A percentile compares a stretch with the other conserved stretches of the same genome.
phyloP scores from a whole-genome alignment of 768 basidiomycete species.

The Agrocybe pediades region DNA sequence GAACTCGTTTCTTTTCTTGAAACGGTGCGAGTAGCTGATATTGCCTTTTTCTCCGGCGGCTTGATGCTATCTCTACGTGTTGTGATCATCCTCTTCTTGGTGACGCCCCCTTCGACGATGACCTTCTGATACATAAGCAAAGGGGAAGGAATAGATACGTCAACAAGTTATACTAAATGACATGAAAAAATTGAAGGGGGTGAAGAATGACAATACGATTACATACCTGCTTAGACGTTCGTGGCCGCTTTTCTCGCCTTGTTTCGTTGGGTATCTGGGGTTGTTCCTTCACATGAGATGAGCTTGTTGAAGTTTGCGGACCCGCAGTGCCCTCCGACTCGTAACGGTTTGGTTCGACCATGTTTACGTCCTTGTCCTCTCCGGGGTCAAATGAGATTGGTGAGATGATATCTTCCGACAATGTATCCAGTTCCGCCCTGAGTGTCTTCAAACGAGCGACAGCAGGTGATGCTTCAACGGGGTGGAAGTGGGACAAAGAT shows the following conservation, averaged over 20 bases:
- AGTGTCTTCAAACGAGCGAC: constrained; percentile 20
- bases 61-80: constrained; percentile 1
- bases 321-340: constrained; percentile 1
- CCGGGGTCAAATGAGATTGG: constrained; percentile 3
- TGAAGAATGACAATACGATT: constrained; percentile 6
- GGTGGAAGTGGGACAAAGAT: constrained; percentile 10
- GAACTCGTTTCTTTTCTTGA: constrained; percentile 2
- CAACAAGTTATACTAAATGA: constrained; percentile 14
- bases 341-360: background rate
- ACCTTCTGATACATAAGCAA: constrained; percentile 16
- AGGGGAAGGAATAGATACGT: constrained; percentile 9
- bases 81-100: constrained; percentile 19
- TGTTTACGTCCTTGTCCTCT: constrained; percentile 4
- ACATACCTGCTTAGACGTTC: constrained; percentile 18
- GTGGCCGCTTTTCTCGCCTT: constrained; percentile 12
- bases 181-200: background rate
- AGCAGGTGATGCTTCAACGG: constrained; percentile 24
- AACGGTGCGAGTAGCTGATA: background rate
- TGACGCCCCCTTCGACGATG: constrained; percentile 28
- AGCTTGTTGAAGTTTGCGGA: constrained; percentile 15
- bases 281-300: constrained; percentile 18
- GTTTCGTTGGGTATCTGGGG: constrained; percentile 7
- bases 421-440: constrained; percentile 27
- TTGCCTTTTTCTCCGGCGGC: constrained; percentile 1
- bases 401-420: constrained; percentile 20